Conservation (phyloP, 2,329 filamentous ascomycete genomes). For the Aspergillus vadensis region DNA sequence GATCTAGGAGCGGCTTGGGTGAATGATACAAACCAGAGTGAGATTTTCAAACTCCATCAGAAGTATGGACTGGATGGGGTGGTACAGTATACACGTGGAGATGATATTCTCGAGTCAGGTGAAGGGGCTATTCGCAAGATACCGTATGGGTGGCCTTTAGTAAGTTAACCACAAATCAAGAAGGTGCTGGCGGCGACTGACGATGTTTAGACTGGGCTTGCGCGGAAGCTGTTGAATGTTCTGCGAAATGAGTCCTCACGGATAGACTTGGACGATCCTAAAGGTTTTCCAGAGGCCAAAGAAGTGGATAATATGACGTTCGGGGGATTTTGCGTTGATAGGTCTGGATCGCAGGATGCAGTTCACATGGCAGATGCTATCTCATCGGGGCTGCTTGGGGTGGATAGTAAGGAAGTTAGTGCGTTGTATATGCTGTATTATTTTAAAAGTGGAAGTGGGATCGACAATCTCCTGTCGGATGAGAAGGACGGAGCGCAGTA, state of each 20-base stretch:
- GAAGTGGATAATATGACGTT: not conserved
- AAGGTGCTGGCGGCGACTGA: too few relatives aligned
- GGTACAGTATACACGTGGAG: not conserved
- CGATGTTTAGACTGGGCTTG: not conserved
- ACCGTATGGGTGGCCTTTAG: not conserved
- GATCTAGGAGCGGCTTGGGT: constrained; percentile 42
- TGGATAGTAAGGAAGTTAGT: not conserved
- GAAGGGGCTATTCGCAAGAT: not conserved
- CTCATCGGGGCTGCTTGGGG: constrained; percentile 3
- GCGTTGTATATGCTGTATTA: not conserved
- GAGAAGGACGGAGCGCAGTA: not conserved
- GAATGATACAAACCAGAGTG: constrained; percentile 28
- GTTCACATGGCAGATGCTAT: constrained; percentile 5
- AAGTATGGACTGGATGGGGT: constrained; percentile 21
- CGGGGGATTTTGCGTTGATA: not conserved
- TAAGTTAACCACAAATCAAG: not conserved
- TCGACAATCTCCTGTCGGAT: not conserved
- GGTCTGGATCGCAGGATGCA: not conserved
- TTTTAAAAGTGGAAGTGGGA: not conserved
- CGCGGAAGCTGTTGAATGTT: not conserved
- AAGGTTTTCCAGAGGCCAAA: not conserved
- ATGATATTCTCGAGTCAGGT: not conserved
- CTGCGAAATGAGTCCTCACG: not conserved
- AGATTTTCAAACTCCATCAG: constrained; percentile 14
- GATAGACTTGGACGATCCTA: not conserved